Base-by-base conservation (phyloP, 1,284 basidiomycete genomes). In the Volvariella surrecta region DNA sequence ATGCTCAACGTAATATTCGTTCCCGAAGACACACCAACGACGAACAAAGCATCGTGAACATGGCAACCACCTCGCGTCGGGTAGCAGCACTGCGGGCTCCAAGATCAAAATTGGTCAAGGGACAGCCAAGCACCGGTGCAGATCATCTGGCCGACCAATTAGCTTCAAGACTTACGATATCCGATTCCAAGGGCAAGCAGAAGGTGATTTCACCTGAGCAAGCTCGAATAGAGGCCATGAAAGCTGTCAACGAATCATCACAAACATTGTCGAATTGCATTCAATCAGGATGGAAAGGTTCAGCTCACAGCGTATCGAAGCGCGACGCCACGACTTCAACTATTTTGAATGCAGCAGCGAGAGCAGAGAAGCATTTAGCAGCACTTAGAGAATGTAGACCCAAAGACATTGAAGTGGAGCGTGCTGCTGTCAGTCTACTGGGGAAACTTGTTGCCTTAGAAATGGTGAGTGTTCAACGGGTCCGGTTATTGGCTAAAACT, bases 391-490 rank as follows among this genome's bases (percentile, higher is more conserved):
- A 57, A n/a, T 43, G 74, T 11, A 62, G 56, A 20, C 62, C 68
- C 0, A 63, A 60, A 2, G 70, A 73, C 47, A n/a, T 83, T 13
- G 34, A 35, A 6, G 68, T 86, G 2, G 87, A 89, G 58, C 68
- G 80, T 32, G 82, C 82, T 0, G 83, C 81, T 1, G 71, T 70
- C 40, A 80, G 76, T 48, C 60, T 87, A 3, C 55, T 76, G 4
- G 76, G 73, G 8, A 87, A 85, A 54, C 59, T 88, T 0, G 62
- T 86, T 13, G 54, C 68, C 20, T 57, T 87, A 39, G 81, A 84
- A 49, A 64, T 82, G 74, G 82, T 85, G 54, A 45, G 78, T 62
- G 44, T 49, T 39, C 6, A 6, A 28, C 6, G 24, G 6, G 11
- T 11, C 11, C 6, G 24, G 11, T 11, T 6, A 28, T 6, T 28